phyloP scores from a whole-genome alignment of 805 yeast genomes.

The Saccharomyces paradoxus region DNA sequence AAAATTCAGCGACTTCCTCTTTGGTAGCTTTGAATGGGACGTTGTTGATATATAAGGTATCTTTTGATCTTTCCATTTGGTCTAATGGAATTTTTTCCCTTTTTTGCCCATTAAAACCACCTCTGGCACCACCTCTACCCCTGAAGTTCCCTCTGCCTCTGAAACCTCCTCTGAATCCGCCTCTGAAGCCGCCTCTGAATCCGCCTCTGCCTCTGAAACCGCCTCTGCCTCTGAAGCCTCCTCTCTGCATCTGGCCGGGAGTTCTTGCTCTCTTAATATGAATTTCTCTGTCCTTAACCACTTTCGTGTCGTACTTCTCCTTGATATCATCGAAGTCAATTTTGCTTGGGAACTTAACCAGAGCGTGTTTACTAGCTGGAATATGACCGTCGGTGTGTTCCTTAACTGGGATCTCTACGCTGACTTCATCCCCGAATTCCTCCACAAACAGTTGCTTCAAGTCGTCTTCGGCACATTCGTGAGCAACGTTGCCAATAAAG shows the following conservation, averaged over 20 bases:
- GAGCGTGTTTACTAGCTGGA: conserved; percentile 26
- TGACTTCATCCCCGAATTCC: conserved; percentile 21
- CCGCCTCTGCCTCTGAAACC: conserved; percentile 7
- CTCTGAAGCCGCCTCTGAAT: conserved; percentile 6
- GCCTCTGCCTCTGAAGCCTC: conserved; percentile 4
- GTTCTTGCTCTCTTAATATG: conserved; percentile 26
- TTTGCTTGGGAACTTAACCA: conserved; percentile 26
- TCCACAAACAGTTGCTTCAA: conserved; percentile 19
- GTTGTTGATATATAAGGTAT: conserved; percentile 57
- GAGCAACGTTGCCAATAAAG: conserved; percentile 28
- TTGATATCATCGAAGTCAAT: conserved; percentile 27
- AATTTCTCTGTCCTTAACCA: conserved; percentile 27
- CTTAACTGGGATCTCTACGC: conserved; percentile 25
- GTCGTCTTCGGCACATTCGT: conserved; percentile 25
- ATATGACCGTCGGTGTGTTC: conserved; percentile 17
- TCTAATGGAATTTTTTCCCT: conserved; percentile 32
- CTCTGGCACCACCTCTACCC: conserved; percentile 12
- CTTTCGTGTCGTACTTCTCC: conserved; percentile 25
- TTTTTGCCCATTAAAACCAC: conserved; percentile 20
- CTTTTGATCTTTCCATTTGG: conserved; percentile 33
- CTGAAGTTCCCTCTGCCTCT: conserved; percentile 10
- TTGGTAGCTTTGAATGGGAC: conserved; percentile 56
- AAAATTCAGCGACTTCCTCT: conserved; percentile 44
- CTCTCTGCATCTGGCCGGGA: conserved; percentile 6
- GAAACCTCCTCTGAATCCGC: conserved; percentile 3